phyloP scores from a whole-genome alignment of 2,329 filamentous ascomycete genomes.

The Neopestalotiopsis sp. region DNA sequence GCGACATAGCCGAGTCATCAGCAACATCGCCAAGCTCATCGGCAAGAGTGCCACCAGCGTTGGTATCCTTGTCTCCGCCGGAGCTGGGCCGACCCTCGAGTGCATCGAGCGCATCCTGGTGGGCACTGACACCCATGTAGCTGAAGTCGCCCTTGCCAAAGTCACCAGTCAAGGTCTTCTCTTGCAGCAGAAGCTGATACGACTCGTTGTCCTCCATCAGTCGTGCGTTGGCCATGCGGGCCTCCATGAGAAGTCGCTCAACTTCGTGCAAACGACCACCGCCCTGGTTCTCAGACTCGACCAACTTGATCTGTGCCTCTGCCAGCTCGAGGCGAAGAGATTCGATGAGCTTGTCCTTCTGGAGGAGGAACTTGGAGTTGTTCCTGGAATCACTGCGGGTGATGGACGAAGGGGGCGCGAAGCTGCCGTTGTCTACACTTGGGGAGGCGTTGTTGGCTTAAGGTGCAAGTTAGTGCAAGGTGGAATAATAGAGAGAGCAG shows the following conservation, averaged over 20 bases:
- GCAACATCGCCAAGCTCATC: constrained; percentile 81
- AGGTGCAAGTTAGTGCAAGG: constrained; percentile 24
- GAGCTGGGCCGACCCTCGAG: constrained; percentile 57
- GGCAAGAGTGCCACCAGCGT: constrained; percentile 67
- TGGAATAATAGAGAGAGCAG: not conserved
- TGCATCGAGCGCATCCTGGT: constrained; percentile 68
- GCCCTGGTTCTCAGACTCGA: constrained; percentile 92
- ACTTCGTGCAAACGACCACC: constrained; percentile 87
- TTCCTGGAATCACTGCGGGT: constrained; percentile 88
- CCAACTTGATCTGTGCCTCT: constrained; percentile 92
- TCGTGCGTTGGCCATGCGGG: constrained; percentile 92
- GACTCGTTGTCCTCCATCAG: constrained; percentile 99
- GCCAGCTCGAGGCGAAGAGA: constrained; percentile 89
- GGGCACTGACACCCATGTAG: constrained; percentile 63
- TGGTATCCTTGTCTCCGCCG: constrained; percentile 29
- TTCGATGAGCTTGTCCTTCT: constrained; percentile 97
- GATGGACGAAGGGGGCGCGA: constrained; percentile 83
- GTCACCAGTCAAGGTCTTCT: constrained; percentile 94
- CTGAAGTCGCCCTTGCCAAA: constrained; percentile 84
- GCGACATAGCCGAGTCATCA: constrained; percentile 62
- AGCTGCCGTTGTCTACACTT: constrained; percentile 75
- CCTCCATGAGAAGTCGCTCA: constrained; percentile 88
- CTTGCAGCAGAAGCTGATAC: constrained; percentile 91
- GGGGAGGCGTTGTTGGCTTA: constrained; percentile 64
- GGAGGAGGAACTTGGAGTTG: constrained; percentile 86